These are phyloP conservation scores for Fusarium sp. DNA, from an alignment of 2,329 filamentous ascomycete species.

Conservation along the genomic window DNA sequence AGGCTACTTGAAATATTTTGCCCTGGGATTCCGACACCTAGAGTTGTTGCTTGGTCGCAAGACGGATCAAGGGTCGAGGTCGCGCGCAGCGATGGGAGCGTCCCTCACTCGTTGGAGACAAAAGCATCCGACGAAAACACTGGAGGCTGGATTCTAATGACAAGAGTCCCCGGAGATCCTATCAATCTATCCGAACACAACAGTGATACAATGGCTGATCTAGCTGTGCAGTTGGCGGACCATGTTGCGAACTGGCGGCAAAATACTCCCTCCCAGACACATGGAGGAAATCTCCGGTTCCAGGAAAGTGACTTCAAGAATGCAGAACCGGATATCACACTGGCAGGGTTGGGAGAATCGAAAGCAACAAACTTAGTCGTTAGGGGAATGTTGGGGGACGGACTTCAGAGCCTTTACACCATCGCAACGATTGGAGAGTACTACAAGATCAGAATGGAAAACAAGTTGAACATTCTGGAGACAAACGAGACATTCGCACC, in stretches of 20 bases:
- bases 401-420: fast-evolving
- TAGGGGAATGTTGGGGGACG: constrained; percentile 6
- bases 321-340: background rate
- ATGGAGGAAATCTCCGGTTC: constrained; percentile 7
- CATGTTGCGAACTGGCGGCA: constrained; percentile 1
- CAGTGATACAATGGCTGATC: background rate
- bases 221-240: constrained; percentile 13
- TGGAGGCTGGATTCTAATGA: constrained; percentile 26
- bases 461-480: background rate
- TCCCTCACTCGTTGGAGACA: background rate
- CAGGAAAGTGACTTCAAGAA: background rate
- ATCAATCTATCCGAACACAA: background rate
- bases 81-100: fast-evolving
- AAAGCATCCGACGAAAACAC: background rate
- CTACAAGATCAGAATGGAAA: background rate
- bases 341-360: fast-evolving
- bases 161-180: background rate
- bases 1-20: constrained; percentile 5
- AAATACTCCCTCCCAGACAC: background rate
- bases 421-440: background rate
- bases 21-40: background rate
- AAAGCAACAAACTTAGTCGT: fast-evolving
- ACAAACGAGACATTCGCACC: background rate
- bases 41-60: constrained; percentile 18
- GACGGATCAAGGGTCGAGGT: background rate